These are phyloP conservation scores for Aureobasidium namibiae DNA, from an alignment of 2,329 filamentous ascomycete species.

Conservation along the genomic window DNA sequence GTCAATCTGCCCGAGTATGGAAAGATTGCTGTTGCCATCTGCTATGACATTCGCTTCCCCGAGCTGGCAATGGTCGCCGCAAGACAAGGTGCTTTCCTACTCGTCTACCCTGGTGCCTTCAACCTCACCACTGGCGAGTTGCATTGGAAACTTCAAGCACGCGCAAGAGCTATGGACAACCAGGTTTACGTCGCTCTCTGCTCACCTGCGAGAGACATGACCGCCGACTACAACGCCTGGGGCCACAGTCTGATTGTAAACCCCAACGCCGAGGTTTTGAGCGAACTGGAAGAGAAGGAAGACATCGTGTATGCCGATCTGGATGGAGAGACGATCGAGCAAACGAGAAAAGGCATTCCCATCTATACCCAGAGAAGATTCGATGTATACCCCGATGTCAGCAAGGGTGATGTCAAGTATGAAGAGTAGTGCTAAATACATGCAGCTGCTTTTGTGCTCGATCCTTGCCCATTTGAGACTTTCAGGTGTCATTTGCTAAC, in stretches of 20 bases:
- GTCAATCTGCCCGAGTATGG: constrained; percentile 85
- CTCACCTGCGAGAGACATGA: constrained; percentile 75
- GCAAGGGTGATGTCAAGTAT: constrained; percentile 41
- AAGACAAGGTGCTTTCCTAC: constrained; percentile 73
- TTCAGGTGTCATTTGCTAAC: not conserved
- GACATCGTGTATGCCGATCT: constrained; percentile 67
- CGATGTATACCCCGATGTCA: constrained; percentile 92
- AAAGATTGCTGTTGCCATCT: constrained; percentile 80
- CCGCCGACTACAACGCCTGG: constrained; percentile 76
- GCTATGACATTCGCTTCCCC: constrained; percentile 96
- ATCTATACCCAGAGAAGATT: constrained; percentile 78
- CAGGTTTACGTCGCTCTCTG: constrained; percentile 91
- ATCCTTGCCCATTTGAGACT: not conserved
- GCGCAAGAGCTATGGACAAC: constrained; percentile 83
- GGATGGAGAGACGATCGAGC: constrained; percentile 58
- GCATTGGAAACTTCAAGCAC: constrained; percentile 80
- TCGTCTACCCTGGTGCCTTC: constrained; percentile 95
- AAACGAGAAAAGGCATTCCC: constrained; percentile 75
- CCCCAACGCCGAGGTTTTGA: constrained; percentile 75
- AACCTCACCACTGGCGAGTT: constrained; percentile 86
- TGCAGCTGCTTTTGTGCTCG: not conserved
- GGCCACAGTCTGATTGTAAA: constrained; percentile 86
- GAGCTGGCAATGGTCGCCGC: constrained; percentile 87
- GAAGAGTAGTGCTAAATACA: constrained; percentile 20
- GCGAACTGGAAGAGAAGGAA: constrained; percentile 70